Conservation (phyloP, 257 asterid species). For the Gentiana macrophylla region DNA sequence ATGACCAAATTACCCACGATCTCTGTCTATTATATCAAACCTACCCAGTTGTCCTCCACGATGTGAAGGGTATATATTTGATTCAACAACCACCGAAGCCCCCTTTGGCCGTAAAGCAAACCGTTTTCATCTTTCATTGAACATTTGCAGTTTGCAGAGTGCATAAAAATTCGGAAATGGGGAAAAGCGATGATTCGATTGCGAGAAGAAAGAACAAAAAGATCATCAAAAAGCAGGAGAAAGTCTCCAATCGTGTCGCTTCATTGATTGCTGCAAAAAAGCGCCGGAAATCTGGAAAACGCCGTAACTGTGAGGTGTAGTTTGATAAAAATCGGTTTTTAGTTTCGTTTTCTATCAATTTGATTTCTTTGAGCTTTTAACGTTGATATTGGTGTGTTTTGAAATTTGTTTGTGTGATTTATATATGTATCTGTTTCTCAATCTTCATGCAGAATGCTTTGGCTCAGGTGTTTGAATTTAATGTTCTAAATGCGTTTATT, state of each 20-base stretch:
- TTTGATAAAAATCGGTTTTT: too few species aligned
- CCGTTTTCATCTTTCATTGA: conserved; percentile 11
- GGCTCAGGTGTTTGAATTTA: not conserved
- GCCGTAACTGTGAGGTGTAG: conserved; percentile 38
- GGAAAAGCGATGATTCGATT: conserved; percentile 35
- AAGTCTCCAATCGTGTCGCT: conserved; percentile 32
- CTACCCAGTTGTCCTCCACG: conserved; percentile 4
- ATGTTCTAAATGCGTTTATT: not conserved
- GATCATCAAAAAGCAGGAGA: conserved; percentile 13
- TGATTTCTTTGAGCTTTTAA: too few species aligned
- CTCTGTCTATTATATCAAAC: conserved; percentile 4
- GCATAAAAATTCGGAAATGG: conserved; percentile 14
- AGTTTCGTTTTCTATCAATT: too few species aligned
- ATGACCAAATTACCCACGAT: conserved; percentile 9
- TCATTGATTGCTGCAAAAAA: conserved; percentile 40
- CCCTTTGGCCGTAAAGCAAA: conserved; percentile 1
- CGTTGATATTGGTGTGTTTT: too few species aligned
- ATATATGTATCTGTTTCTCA: not conserved
- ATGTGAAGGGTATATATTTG: not conserved
- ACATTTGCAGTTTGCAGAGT: not conserved
- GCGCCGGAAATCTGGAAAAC: conserved; percentile 38
- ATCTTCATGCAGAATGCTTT: not conserved
- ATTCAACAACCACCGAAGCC: not conserved
- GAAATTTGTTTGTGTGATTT: too few species aligned
- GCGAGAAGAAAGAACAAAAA: conserved; percentile 23